Evolutionary conservation across 176 grass and related monocot species (phyloP).

Genomic region (Pontederia crassipes): DNA sequence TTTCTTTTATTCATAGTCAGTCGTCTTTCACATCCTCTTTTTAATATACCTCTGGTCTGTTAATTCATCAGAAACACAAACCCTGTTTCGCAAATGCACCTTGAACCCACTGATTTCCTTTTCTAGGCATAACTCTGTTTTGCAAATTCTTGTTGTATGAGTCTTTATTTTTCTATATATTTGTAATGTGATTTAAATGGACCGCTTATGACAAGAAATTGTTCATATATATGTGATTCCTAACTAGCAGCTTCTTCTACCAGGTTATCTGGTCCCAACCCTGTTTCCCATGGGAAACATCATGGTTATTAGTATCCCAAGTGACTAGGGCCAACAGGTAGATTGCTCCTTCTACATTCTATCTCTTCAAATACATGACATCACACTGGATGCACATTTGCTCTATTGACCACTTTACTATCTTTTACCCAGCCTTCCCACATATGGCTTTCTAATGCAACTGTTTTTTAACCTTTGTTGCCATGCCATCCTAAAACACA

Average conservation of each 20-base stretch:
- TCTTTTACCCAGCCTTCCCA: conserved; percentile 1
- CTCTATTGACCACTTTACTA: conserved; percentile 5
- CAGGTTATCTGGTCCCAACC: conserved; percentile 23
- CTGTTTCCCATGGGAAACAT: conserved; percentile 20
- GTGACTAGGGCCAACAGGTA: conserved; percentile 18
- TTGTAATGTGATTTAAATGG: too few species aligned
- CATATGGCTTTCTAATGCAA: conserved; percentile 10
- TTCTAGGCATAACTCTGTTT: too few species aligned
- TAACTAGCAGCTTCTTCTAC: conserved; percentile 11
- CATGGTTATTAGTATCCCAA: conserved; percentile 18
- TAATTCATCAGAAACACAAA: too few species aligned
- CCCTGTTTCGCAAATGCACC: too few species aligned
- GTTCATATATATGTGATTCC: not conserved
- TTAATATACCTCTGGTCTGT: too few species aligned
- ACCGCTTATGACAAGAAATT: too few species aligned
- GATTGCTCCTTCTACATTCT: conserved; percentile 1
- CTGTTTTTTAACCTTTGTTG: conserved; percentile 19
- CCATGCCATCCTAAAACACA: conserved; percentile 20
- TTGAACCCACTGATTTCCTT: too few species aligned
- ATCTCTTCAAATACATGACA: conserved; percentile 3
- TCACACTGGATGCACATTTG: not conserved
- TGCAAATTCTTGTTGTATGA: too few species aligned
- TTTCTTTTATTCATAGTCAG: too few species aligned
- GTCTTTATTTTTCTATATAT: too few species aligned
- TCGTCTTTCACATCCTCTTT: too few species aligned